These are phyloP conservation scores for Morella rubra DNA, from an alignment of 306 rosid genomes.

Conservation along the genomic window DNA sequence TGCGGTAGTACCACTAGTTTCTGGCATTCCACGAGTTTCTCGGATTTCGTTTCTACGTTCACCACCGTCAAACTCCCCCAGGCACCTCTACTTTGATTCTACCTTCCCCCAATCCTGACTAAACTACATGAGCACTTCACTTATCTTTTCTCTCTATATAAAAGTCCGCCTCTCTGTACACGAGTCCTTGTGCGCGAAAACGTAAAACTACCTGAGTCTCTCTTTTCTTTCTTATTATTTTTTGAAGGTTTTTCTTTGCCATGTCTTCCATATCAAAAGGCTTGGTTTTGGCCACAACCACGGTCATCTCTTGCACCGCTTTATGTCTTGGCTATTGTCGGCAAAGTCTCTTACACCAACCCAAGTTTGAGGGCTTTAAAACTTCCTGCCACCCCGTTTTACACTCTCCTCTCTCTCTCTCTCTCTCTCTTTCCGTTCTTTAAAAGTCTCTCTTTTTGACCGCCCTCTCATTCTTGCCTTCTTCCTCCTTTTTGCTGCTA, in stretches of 20 bases:
- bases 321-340: constrained; percentile 37
- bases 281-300: constrained; percentile 52
- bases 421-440: background rate
- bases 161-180: background rate
- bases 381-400: constrained; percentile 4
- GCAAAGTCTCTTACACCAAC: constrained; percentile 12
- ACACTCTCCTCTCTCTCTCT: background rate
- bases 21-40: too few species aligned
- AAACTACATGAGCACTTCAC: background rate
- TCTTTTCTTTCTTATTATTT: too few species aligned
- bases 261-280: constrained; percentile 52
- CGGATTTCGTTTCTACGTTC: too few species aligned
- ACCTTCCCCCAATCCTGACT: background rate
- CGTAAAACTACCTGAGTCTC: too few species aligned
- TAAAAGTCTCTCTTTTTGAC: constrained; percentile 68
- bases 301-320: constrained; percentile 51
- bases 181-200: background rate
- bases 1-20: background rate
- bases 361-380: background rate
- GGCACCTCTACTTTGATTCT: background rate
- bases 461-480: constrained; percentile 66
- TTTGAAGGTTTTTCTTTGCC: background rate
- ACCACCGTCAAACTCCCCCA: too few species aligned
- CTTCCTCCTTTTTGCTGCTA: constrained; percentile 71
- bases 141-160: background rate